Evolutionary conservation across 140 eudicot genomes (phyloP).

Genomic region (Oenanthe javanica): DNA sequence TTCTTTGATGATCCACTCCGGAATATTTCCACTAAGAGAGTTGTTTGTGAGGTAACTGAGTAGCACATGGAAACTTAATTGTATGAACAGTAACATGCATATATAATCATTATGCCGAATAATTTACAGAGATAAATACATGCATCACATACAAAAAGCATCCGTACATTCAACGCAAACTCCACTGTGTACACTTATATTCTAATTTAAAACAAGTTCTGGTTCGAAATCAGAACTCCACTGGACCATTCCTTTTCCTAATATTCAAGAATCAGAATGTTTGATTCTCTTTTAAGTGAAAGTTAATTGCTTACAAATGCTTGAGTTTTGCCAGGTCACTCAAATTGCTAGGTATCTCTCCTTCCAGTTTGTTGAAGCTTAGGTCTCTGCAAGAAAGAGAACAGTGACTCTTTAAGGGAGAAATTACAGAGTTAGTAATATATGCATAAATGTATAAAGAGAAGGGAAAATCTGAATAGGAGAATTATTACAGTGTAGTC

Average conservation of each 20-base stretch:
- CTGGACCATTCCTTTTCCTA: background rate
- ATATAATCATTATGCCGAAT: background rate
- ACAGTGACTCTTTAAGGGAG: background rate
- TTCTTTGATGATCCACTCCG: conserved; percentile 32
- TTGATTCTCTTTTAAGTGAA: background rate
- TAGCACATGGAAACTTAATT: background rate
- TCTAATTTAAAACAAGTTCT: background rate
- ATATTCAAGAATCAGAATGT: background rate
- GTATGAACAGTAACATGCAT: background rate
- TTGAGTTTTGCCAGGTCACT: conserved; percentile 10
- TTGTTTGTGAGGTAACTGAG: conserved; percentile 49
- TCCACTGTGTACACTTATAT: background rate
- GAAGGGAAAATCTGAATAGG: background rate
- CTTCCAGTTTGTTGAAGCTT: conserved; percentile 53
- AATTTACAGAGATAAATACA: background rate
- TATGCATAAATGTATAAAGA: background rate
- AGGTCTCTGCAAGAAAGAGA: conserved; percentile 44
- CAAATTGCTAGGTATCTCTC: conserved; percentile 38
- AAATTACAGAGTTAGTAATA: background rate
- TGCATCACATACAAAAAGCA: background rate
- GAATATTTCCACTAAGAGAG: conserved; percentile 34
- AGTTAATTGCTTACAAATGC: conserved; percentile 24
- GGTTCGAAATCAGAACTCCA: background rate
- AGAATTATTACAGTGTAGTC: conserved; percentile 29
- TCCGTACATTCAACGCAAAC: background rate